Base-by-base conservation (phyloP, 352 stramenopile genomes). In the Pseudoperonospora humuli region DNA sequence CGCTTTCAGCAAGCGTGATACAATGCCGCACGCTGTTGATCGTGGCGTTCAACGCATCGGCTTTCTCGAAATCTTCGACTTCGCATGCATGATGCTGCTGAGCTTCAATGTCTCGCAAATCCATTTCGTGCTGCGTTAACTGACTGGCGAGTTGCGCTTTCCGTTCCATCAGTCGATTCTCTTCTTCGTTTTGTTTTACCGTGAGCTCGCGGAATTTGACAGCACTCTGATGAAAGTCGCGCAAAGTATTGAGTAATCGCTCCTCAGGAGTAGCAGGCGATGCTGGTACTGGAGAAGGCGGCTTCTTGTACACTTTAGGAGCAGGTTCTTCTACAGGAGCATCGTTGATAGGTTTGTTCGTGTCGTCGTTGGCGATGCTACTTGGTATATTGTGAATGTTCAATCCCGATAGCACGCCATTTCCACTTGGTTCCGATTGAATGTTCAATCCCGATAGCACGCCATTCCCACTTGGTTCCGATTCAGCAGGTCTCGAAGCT, bases 31-130 rank as follows among this genome's bases (percentile, higher is more conserved):
- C 70, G 25, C 75, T 89, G 62, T 83, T 85, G 45, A 93, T 84
- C 5, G 71, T 85, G 9, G 69, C 57, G 50, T 93, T 90, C 5
- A 93, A 54, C 4, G 80, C 71, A 36, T 93, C 80, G 0, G 80
- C 80, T 25, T 81, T 83, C 35, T 93, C 80, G 39, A 93, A 93
- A 61, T 93, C 80, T 38, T 93, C 80, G 21, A 86, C 64, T 45
- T 88, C 75, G 28, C 70, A 77, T 1, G 80, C 77, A 34, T 85
- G 77, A 13, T 90, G 69, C 38, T 93, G 80, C 53, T 88, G 74
- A 8, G 69, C 77, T 48, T 93, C 80, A n/a, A 93, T 67, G 7
- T 81, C 70, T 9, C 64, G 67, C 21, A 93, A 53, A 53, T 93
- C 80, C 33, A 88, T 67, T 47, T 86, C 75, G 40, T 84, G 87